Base-by-base conservation (phyloP, 495 filamentous ascomycete genomes). In the Aspergillus ellipticus region DNA sequence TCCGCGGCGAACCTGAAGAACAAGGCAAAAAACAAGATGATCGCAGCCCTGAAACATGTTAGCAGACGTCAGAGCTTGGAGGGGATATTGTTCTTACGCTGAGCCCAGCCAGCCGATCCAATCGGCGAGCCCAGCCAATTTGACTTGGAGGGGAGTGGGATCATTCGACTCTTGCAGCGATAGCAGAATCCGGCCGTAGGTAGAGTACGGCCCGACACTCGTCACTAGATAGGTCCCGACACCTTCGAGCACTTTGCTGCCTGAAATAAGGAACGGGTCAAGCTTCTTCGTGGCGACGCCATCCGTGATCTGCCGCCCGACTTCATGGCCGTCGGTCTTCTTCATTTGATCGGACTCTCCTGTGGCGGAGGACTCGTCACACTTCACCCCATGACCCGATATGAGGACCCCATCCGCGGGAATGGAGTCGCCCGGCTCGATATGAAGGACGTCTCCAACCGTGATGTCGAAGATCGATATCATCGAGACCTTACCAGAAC, bases 381-480 rank as follows among this genome's bases (percentile, higher is more conserved):
- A 88, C 68, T 85, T 84, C 54, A 80, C 76, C 49, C 82, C 83
- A 61, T 86, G 81, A 45, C 82, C 85, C 15, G 80, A 83, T 58
- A 87, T 74, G 7, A 84, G 66, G 41, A 87, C 71, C 26, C 84
- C 85, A 65, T 88, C 85, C 31, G 80, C 79, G 22, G 77, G 74
- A 22, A 90, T 78, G 21, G 89, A 73, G 61, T 92, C 87, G 41
- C 88, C 88, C 33, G 88, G 86, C 51, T 89, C 88, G 0, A 91
- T 68, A 54, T 87, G 85, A 28, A 91, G 69, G 13, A 91, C 77
- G 65, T 91, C 89, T 42, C 88, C 88, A 42, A 85, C 87, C 55
- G 87, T 72, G 42, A 92, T 71, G 64, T 90, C 86, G 55, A 79
- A 87, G 31, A 90, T 79, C 0, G 88, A 90, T 20, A 91, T 74